These are phyloP conservation scores for Phytophthora nicotianae DNA, from an alignment of 352 stramenopile genomes.

Conservation along the genomic window DNA sequence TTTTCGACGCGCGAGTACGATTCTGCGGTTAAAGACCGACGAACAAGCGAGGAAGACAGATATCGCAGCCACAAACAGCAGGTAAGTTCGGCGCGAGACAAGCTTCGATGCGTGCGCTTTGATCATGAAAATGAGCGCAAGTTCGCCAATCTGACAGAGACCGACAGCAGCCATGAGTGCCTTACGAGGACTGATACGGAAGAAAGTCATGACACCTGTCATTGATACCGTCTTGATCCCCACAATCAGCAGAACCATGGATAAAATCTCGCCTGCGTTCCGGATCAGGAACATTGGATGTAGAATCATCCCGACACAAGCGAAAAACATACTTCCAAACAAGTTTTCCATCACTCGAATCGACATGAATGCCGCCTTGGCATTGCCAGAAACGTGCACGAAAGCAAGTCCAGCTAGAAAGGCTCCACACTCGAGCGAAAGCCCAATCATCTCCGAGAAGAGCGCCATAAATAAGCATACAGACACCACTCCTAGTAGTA, in stretches of 20 bases:
- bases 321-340: constrained; percentile 91
- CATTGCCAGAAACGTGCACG: constrained; percentile 66
- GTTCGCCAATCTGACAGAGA: constrained; percentile 84
- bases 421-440: constrained; percentile 84
- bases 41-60: constrained; percentile 84
- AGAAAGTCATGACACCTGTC: constrained; percentile 82
- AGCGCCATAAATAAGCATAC: constrained; percentile 87
- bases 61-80: constrained; percentile 83
- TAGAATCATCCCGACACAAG: constrained; percentile 88
- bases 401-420: constrained; percentile 86
- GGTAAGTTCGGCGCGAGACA: constrained; percentile 79
- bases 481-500: constrained; percentile 84
- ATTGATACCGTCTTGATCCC: constrained; percentile 80
- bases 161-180: constrained; percentile 75
- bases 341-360: constrained; percentile 90
- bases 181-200: constrained; percentile 73
- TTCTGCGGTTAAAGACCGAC: constrained; percentile 75
- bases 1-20: constrained; percentile 68
- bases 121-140: constrained; percentile 92
- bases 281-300: constrained; percentile 81
- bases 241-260: constrained; percentile 82
- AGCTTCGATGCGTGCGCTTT: constrained; percentile 86
- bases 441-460: constrained; percentile 80
- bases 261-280: constrained; percentile 81
- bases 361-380: constrained; percentile 76